Evolutionary conservation across 371 early-diverging fungal genomes (phyloP).

Genomic region (Mucor saturninus): DNA sequence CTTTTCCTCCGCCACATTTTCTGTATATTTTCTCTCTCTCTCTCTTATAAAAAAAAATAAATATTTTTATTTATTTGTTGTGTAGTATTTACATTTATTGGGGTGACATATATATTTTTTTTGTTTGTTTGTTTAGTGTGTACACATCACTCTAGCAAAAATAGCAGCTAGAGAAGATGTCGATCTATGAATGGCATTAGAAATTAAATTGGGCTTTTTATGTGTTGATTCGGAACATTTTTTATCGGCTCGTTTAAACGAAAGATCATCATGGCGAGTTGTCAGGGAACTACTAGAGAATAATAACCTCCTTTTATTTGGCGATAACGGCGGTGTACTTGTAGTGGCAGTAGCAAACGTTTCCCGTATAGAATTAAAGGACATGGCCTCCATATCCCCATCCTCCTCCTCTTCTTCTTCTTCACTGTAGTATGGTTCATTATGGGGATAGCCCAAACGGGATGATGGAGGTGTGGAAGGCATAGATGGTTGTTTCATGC

Average conservation of each 20-base stretch:
- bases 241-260: neutral
- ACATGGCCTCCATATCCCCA: neutral
- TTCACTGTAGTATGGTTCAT: neutral
- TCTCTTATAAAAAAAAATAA: neutral
- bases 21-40: neutral
- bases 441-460: slow-evolving; percentile 6
- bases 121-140: slow-evolving; percentile 3
- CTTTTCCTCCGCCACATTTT: too few relatives aligned
- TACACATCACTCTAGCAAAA: slow-evolving; percentile 24
- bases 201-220: slow-evolving; percentile 4
- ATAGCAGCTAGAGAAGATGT: slow-evolving; percentile 17
- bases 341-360: neutral
- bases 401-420: neutral
- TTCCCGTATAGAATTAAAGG: neutral
- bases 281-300: neutral
- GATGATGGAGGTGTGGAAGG: neutral
- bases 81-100: neutral
- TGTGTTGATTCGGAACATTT: slow-evolving; percentile 12
- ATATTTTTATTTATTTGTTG: slow-evolving; percentile 4
- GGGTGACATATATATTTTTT: neutral
- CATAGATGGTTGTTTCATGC: neutral
- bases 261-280: neutral
- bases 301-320: neutral
- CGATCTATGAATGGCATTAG: slow-evolving; percentile 18
- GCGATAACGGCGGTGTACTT: slow-evolving; percentile 1